Conservation (phyloP, 345 rosid species). For the Triadica sebifera region DNA sequence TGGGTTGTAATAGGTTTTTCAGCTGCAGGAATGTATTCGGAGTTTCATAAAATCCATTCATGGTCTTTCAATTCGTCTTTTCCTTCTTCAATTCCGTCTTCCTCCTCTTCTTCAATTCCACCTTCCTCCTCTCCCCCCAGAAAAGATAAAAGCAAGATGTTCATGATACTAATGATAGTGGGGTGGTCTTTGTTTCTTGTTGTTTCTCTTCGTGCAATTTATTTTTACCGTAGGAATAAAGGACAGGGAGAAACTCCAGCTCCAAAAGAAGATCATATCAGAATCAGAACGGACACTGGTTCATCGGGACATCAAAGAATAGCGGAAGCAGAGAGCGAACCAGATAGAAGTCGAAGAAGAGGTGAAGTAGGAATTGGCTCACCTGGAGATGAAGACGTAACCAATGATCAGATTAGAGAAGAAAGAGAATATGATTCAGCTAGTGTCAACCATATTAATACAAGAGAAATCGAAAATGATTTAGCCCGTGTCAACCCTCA, state of each 20-base stretch:
- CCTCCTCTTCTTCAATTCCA: neutral
- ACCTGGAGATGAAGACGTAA: no score
- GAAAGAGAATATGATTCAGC: no score
- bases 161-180: neutral
- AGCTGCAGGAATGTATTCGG: slow-evolving; percentile 16
- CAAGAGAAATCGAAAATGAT: no score
- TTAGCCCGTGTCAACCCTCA: no score
- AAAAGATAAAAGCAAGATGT: neutral
- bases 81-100: neutral
- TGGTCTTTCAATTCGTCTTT: slow-evolving; percentile 23
- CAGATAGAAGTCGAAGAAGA: no score
- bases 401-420: no score
- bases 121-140: neutral
- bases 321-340: no score
- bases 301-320: no score
- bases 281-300: no score
- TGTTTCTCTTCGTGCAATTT: neutral
- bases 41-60: slow-evolving; percentile 15
- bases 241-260: neutral
- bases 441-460: no score
- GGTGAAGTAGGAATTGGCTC: no score
- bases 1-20: slow-evolving; percentile 33
- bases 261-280: neutral
- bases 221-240: neutral
- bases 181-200: neutral